Evolutionary conservation across 2,329 filamentous ascomycete genomes (phyloP).

Genomic region (Aspergillus pseudoviridinutans): DNA sequence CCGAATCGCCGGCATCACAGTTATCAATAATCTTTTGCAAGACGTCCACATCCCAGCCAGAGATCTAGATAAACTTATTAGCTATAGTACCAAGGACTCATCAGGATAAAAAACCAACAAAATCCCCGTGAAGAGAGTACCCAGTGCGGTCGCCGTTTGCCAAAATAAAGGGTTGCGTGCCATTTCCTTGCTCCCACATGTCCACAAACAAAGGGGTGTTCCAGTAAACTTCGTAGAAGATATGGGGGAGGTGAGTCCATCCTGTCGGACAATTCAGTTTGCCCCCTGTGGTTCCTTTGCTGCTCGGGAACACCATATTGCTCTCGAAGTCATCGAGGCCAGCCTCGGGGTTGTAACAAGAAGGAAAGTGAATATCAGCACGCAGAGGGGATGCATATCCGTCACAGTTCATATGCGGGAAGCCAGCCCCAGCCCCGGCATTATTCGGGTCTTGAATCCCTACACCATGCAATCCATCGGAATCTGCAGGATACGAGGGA

Average conservation of each 20-base stretch:
- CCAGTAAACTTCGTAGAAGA: slow-evolving; percentile 59
- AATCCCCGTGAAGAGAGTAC: slow-evolving; percentile 7
- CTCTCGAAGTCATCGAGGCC: slow-evolving; percentile 28
- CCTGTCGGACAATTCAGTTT: slow-evolving; percentile 17
- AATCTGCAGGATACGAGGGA: slow-evolving; percentile 10
- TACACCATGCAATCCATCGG: slow-evolving; percentile 12
- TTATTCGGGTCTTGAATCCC: slow-evolving; percentile 14
- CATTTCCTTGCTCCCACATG: slow-evolving; percentile 36
- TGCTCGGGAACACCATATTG: slow-evolving; percentile 25
- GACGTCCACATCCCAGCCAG: slow-evolving; percentile 5
- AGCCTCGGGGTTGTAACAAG: slow-evolving; percentile 28
- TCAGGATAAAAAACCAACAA: background rate
- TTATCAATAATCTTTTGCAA: slow-evolving; percentile 15
- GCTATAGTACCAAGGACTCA: no score
- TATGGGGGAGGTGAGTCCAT: slow-evolving; percentile 51
- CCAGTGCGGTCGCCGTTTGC: slow-evolving; percentile 6
- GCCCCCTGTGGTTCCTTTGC: slow-evolving; percentile 19
- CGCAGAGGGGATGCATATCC: slow-evolving; percentile 13
- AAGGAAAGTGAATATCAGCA: slow-evolving; percentile 28
- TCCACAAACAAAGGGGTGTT: slow-evolving; percentile 48
- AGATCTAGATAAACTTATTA: no score
- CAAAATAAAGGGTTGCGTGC: slow-evolving; percentile 1
- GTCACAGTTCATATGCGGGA: slow-evolving; percentile 16
- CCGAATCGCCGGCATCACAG: slow-evolving; percentile 11
- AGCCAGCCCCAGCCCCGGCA: slow-evolving; percentile 8